A percentile compares a stretch with the other conserved stretches of the same genome.
phyloP scores from a whole-genome alignment of 1,284 basidiomycete species.

The Naganishia cerealis region DNA sequence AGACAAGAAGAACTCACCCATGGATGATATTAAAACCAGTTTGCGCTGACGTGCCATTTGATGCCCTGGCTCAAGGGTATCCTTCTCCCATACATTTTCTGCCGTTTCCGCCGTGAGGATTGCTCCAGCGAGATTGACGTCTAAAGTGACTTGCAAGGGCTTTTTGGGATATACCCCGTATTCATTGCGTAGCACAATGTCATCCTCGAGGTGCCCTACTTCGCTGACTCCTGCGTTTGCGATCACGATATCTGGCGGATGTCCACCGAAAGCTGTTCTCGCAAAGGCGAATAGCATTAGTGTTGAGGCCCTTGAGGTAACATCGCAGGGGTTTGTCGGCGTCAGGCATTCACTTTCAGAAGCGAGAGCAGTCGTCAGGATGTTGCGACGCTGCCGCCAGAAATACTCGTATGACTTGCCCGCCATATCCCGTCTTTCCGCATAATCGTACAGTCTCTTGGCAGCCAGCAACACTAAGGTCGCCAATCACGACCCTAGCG shows the following conservation, averaged over 20 bases:
- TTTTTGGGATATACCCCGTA: conserved; percentile 17
- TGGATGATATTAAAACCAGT: conserved; percentile 37
- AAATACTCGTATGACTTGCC: background rate
- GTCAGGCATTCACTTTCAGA: conserved; percentile 16
- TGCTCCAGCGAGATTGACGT: conserved; percentile 38
- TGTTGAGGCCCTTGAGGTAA: conserved; percentile 33
- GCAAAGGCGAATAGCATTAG: conserved; percentile 34
- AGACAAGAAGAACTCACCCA: conserved; percentile 30
- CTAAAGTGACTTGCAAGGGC: conserved; percentile 32
- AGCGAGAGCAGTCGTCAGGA: background rate
- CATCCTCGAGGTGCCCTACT: conserved; percentile 36
- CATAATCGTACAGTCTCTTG: conserved; percentile 21
- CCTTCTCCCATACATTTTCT: conserved; percentile 33
- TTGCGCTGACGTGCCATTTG: conserved; percentile 25
- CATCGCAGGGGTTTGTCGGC: conserved; percentile 32
- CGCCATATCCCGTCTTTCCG: background rate
- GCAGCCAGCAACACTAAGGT: conserved; percentile 34
- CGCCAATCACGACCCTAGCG: conserved; percentile 38
- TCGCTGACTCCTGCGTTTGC: conserved; percentile 39
- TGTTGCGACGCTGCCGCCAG: background rate
- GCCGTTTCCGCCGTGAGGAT: conserved; percentile 35
- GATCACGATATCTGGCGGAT: conserved; percentile 38
- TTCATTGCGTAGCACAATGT: conserved; percentile 31
- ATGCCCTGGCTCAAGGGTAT: conserved; percentile 1
- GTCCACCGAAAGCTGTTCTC: conserved; percentile 29